phyloP scores from a whole-genome alignment of 805 yeast genomes.

The Allodekkera sacchari region DNA sequence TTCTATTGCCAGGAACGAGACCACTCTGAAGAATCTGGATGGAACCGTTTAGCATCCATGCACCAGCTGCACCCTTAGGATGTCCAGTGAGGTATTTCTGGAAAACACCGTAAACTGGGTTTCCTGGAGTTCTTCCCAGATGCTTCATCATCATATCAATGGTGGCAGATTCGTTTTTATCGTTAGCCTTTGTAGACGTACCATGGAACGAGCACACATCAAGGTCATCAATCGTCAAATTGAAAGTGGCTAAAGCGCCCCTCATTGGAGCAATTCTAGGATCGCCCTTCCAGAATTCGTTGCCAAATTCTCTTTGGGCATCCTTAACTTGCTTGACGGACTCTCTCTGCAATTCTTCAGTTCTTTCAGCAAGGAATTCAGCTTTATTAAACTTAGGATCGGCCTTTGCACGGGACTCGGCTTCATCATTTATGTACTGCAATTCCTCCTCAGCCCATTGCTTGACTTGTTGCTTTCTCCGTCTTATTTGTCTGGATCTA shows the following conservation, averaged over 20 bases:
- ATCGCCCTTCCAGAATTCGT: conserved; percentile 83
- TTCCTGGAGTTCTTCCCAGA: conserved; percentile 95
- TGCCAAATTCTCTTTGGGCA: conserved; percentile 93
- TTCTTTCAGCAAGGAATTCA: conserved; percentile 64
- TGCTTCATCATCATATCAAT: conserved; percentile 89
- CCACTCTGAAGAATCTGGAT: conserved; percentile 89
- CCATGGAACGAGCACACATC: conserved; percentile 99
- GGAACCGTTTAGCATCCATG: conserved; percentile 99
- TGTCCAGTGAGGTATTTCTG: conserved; percentile 99
- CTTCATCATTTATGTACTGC: conserved; percentile 62
- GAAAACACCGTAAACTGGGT: conserved; percentile 96
- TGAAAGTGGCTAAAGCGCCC: conserved; percentile 93
- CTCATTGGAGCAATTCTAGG: conserved; percentile 94
- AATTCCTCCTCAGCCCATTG: conserved; percentile 82
- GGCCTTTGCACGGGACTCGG: conserved; percentile 38
- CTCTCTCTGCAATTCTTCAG: conserved; percentile 81
- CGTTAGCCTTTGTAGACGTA: conserved; percentile 97
- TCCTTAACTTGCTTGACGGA: conserved; percentile 76
- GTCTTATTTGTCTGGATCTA: conserved; percentile 84
- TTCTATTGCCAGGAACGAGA: conserved; percentile 96
- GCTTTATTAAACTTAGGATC: conserved; percentile 44
- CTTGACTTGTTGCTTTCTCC: conserved; percentile 69
- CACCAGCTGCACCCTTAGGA: conserved; percentile 99
- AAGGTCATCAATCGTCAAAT: conserved; percentile 87
- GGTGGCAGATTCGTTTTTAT: conserved; percentile 93